A percentile compares a stretch with the other conserved stretches of the same genome.
Evolutionary conservation across 495 filamentous ascomycete genomes (phyloP).

Genomic region (Amorphotheca resinae): DNA sequence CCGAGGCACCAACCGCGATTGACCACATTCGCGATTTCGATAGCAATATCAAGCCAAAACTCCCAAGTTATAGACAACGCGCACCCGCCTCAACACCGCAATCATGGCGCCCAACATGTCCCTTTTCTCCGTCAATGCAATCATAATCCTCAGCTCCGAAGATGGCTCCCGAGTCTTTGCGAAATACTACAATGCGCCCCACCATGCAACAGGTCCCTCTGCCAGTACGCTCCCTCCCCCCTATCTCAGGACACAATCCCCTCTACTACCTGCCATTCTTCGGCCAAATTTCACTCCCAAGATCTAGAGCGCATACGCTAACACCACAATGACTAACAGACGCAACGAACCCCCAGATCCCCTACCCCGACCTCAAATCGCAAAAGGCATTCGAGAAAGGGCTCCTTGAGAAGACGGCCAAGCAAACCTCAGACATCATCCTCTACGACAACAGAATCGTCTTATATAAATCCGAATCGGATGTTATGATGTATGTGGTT

Average conservation of each 20-base stretch:
- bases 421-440: conserved; percentile 89
- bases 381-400: conserved; percentile 96
- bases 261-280: conserved; percentile 3
- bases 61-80: neutral
- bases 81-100: conserved; percentile 1
- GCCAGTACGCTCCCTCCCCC: conserved; percentile 1
- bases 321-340: neutral
- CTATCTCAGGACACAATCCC: no score
- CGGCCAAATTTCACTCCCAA: neutral
- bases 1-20: neutral
- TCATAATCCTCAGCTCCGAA: conserved; percentile 79
- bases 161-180: conserved; percentile 84
- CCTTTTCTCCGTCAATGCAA: conserved; percentile 83
- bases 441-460: conserved; percentile 91
- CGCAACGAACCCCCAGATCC: conserved; percentile 29
- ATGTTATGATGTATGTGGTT: conserved; percentile 95
- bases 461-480: conserved; percentile 94
- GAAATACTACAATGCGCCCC: conserved; percentile 89
- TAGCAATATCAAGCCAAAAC: neutral
- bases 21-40: conserved; percentile 4
- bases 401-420: conserved; percentile 88
- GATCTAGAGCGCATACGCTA: neutral
- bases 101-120: conserved; percentile 47
- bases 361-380: conserved; percentile 81
- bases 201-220: conserved; percentile 32